Conservation (phyloP, 768 basidiomycete genomes). For the Lentinula guzmanii region DNA sequence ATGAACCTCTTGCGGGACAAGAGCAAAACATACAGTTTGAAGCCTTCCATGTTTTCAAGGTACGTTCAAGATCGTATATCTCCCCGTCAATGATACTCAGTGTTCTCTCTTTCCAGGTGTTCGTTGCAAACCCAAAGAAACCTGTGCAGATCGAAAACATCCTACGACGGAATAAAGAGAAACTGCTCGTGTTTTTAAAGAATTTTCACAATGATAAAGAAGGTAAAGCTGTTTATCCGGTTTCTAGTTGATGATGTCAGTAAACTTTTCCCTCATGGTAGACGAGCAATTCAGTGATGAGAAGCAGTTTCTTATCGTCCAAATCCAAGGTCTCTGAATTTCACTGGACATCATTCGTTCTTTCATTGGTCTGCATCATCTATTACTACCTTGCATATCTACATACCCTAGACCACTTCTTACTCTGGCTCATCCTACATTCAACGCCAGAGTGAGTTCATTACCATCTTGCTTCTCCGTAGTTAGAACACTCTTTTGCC, state of each 20-base stretch:
- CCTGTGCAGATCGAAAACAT: slow-evolving; percentile 92
- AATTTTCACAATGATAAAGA: slow-evolving; percentile 98
- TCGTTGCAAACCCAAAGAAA: slow-evolving; percentile 99
- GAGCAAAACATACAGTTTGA: slow-evolving; percentile 99
- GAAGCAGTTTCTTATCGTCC: slow-evolving; percentile 92
- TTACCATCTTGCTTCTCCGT: background rate
- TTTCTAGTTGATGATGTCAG: background rate
- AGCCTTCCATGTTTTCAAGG: slow-evolving; percentile 99
- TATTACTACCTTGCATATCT: background rate
- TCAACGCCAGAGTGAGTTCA: background rate
- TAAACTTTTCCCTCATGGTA: slow-evolving; percentile 20
- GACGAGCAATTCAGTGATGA: slow-evolving; percentile 98
- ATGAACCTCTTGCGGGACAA: slow-evolving; percentile 98
- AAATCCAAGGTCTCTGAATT: slow-evolving; percentile 74
- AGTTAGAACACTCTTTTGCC: background rate
- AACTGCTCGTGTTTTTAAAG: slow-evolving; percentile 82
- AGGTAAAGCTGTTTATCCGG: slow-evolving; percentile 40
- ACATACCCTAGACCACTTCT: background rate
- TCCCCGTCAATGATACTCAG: background rate
- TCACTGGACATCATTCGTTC: background rate
- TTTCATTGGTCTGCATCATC: background rate
- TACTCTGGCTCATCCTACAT: background rate
- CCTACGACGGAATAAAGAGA: slow-evolving; percentile 89
- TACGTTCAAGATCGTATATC: slow-evolving; percentile 24
- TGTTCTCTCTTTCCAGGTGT: slow-evolving; percentile 52